Conservation (phyloP, 345 rosid genomes). For the Camelina neglecta region DNA sequence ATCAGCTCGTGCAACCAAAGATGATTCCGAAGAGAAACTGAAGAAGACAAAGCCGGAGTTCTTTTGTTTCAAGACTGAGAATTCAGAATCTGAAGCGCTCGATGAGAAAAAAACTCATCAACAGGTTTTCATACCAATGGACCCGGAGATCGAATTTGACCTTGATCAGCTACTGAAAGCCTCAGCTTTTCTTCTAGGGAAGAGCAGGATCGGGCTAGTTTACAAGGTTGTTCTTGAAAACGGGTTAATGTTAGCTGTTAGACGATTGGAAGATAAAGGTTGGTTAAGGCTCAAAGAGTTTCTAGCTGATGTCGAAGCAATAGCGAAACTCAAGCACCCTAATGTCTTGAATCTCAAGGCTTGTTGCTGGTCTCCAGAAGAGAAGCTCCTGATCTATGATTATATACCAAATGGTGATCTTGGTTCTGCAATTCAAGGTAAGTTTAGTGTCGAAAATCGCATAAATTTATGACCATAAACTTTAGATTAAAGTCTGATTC, state of each 20-base stretch:
- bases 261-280: conserved; percentile 78
- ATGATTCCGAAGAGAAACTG: conserved; percentile 51
- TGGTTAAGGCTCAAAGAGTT: conserved; percentile 82
- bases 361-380: conserved; percentile 88
- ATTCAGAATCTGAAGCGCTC: conserved; percentile 40
- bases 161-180: conserved; percentile 88
- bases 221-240: conserved; percentile 86
- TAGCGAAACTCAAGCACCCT: conserved; percentile 81
- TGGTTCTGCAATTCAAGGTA: conserved; percentile 83
- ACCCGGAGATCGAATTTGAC: conserved; percentile 60
- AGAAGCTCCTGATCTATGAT: conserved; percentile 86
- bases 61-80: conserved; percentile 61
- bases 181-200: conserved; percentile 90
- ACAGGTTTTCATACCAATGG: conserved; percentile 69
- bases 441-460: not conserved
- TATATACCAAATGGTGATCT: conserved; percentile 78
- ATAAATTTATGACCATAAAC: not conserved
- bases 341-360: conserved; percentile 82
- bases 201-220: conserved; percentile 81
- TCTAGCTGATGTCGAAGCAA: conserved; percentile 83
- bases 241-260: conserved; percentile 68
- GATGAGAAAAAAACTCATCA: conserved; percentile 67
- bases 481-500: conserved; percentile 2
- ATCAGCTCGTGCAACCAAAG: conserved; percentile 28
- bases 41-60: conserved; percentile 51